Conservation (phyloP, 2,329 filamentous ascomycete genomes). For the Arthroderma sp. region DNA sequence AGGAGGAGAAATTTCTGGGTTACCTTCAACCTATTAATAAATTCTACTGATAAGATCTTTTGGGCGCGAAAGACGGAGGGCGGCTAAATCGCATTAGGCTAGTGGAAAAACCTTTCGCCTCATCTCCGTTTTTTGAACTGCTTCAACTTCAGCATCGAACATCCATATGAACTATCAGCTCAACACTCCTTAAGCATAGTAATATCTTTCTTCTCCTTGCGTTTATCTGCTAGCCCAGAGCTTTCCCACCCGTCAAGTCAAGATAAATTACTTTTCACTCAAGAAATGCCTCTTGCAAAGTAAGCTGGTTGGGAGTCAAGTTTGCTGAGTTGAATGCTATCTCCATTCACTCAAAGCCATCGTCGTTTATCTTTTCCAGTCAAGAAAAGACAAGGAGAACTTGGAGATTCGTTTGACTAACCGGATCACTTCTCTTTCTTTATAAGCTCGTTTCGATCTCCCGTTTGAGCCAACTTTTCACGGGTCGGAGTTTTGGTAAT, state of each 20-base stretch:
- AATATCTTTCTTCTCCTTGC: background rate
- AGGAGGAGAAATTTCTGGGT: background rate
- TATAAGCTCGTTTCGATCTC: constrained; percentile 11
- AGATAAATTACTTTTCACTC: background rate
- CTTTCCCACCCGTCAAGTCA: background rate
- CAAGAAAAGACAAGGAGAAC: constrained; percentile 1
- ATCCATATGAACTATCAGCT: background rate
- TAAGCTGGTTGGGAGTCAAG: constrained; percentile 19
- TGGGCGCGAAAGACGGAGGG: background rate
- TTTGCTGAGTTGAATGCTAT: background rate
- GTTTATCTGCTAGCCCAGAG: background rate
- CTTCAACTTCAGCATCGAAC: constrained; percentile 1
- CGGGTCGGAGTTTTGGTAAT: constrained; percentile 22
- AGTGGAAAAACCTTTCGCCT: background rate
- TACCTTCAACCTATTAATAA: background rate
- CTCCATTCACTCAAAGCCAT: constrained; percentile 11
- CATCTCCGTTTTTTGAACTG: background rate
- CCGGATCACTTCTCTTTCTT: constrained; percentile 16
- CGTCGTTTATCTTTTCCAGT: constrained; percentile 8
- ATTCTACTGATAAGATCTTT: background rate
- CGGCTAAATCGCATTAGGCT: background rate
- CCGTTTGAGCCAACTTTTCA: background rate
- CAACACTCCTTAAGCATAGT: background rate
- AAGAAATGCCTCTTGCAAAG: constrained; percentile 7
- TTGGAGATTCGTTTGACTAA: constrained; percentile 24